Base-by-base conservation (phyloP, 257 asterid genomes). In the Solanum rostratum region DNA sequence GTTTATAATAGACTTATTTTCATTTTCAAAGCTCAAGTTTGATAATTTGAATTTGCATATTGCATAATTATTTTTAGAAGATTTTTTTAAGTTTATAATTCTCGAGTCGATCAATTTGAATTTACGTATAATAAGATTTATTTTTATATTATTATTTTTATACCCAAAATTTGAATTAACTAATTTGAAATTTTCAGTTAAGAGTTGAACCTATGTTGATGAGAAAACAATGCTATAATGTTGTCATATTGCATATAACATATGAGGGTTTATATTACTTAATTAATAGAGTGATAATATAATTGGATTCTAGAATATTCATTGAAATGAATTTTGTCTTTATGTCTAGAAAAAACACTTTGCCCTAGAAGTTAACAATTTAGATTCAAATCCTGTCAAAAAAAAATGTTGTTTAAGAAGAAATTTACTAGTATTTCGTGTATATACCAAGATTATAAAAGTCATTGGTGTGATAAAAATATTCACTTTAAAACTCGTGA, bases 251-350 rank as follows among this genome's bases (percentile, higher is more conserved):
- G 27, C 27, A 70, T n/a, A 20, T 12, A 14, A 43, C 52, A 76
- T 29, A 60, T 79, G 43, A 83, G 41, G 59, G 81, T 54, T 78
- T 65, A 55, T 10, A 49, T 27, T 83, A 33, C 46, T 82, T 41
- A 85, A 55, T 85, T 69, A 30, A 39, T 45, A 66, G 70, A 66
- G 78, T 68, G 53, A 62, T 54, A 59, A 46, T 9, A 66, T 66
- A 30, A 16, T 50, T 83, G 80, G 68, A 73, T 29, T 62, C 45
- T 13, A 78, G 46, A 19, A 86, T 24, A 79, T 70, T 46, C 33
- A 33, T 62, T 24, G 39, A 24, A 76, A 76, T 46, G 11, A 24
- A 71, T 29, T 83, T 46, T 74, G 24, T 46, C 27, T 74, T 46
- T 74, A 74, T 46, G n/a, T 74, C 8, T 46, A 0, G 59, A 10